These are phyloP conservation scores for Peterozyma toletana DNA, from an alignment of 805 yeast species.

Conservation along the genomic window DNA sequence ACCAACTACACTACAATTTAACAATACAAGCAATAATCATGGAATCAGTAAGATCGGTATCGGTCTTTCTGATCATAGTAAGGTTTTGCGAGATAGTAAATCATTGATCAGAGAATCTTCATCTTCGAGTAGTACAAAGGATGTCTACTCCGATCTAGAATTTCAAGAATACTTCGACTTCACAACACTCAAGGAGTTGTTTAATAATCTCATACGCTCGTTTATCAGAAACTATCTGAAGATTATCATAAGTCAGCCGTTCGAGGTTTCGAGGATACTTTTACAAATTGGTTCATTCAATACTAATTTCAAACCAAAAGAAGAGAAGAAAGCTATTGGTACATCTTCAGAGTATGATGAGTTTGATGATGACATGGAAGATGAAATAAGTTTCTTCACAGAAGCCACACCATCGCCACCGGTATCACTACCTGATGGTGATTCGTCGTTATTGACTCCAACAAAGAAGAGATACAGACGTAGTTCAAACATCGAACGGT, in stretches of 20 bases:
- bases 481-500: constrained; percentile 21
- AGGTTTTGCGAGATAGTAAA: constrained; percentile 6
- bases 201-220: constrained; percentile 50
- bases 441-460: constrained; percentile 5
- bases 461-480: constrained; percentile 10
- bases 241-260: constrained; percentile 74
- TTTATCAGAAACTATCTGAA: constrained; percentile 64
- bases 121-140: constrained; percentile 17
- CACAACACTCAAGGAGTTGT: constrained; percentile 47
- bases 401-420: constrained; percentile 9
- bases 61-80: constrained; percentile 3
- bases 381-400: constrained; percentile 36
- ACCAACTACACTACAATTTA: constrained; percentile 16
- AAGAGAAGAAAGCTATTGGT: constrained; percentile 1
- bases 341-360: constrained; percentile 10
- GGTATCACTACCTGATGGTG: neutral
- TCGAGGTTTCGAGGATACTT: constrained; percentile 73
- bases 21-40: constrained; percentile 4
- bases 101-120: constrained; percentile 13
- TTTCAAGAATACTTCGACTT: constrained; percentile 59
- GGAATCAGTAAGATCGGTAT: constrained; percentile 3
- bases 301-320: constrained; percentile 10
- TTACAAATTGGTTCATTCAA: constrained; percentile 72
- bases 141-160: constrained; percentile 51
- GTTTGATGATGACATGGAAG: constrained; percentile 27